Evolutionary conservation across 768 basidiomycete genomes (phyloP), one percentile per base, ranked within the genome.

Genomic region (Gloeophyllum trabeum): DNA sequence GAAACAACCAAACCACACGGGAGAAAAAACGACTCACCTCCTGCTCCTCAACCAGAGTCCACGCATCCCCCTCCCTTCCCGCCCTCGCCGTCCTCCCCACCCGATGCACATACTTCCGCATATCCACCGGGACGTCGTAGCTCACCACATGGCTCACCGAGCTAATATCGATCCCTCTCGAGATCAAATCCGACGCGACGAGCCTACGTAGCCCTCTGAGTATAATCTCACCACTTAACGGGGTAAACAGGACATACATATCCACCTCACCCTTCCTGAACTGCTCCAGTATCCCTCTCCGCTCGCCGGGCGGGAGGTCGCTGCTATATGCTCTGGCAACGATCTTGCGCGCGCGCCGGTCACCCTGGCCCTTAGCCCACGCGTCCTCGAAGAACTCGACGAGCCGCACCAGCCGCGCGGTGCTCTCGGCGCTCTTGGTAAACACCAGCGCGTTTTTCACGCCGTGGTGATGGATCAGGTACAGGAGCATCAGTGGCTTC

Each of bases 41-140:
- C 56, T 96, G 93, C 56, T 91, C 85, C 65, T 98, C 96, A 5
- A 98, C 87, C 51, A 98, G 61, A 2, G 85, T 86, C 94, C 94
- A 99, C 2, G 93, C 92, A 48, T 85, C 76, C 4, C 96, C 96
- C 18, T 64, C 62, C 36, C 85, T 70, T 5, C 96, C 96, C 3
- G 96, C 96, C 40, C 96, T 75, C 2, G 96, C 96, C 4, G 96
- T 98, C 35, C 96, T 73, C 18, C 96, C 96, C 6, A 93, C 94
- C 41, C 96, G 82, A 60, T 99, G 96, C 7, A 99, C 88, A 54
- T 99, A 99, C 59, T 98, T 98, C 40, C 90, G 75, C 76, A 97
- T 92, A 58, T 98, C 96, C n/a, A 96, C 73, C 6, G 96, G 93
- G 2, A 78, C 81, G 56, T 99, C 96, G 58, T 99, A 98, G 54